Evolutionary conservation across 2,329 filamentous ascomycete species (phyloP).

Genomic region (Septoria petroselini): DNA sequence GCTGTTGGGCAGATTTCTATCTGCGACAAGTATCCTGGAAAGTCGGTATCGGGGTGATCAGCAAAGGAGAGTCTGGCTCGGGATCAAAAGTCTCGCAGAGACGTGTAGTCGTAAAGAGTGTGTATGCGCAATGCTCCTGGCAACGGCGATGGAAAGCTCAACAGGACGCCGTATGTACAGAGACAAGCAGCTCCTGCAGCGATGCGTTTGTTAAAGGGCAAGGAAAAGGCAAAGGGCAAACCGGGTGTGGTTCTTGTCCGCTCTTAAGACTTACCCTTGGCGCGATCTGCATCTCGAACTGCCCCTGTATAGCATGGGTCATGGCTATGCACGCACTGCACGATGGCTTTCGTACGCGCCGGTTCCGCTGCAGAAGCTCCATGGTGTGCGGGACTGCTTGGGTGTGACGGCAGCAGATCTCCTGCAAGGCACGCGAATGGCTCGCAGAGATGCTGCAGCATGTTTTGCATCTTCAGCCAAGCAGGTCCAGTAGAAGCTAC

Average conservation of each 20-base stretch:
- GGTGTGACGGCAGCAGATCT: constrained; percentile 23
- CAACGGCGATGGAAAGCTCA: constrained; percentile 14
- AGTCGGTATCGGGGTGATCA: constrained; percentile 16
- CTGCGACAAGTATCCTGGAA: constrained; percentile 14
- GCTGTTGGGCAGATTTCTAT: constrained; percentile 8
- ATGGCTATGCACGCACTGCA: constrained; percentile 15
- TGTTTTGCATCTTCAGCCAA: constrained; percentile 11
- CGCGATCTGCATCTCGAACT: constrained; percentile 23
- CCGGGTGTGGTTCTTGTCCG: neutral
- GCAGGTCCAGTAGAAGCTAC: constrained; percentile 9
- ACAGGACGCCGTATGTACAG: neutral
- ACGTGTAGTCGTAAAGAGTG: constrained; percentile 17
- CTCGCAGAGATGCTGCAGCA: constrained; percentile 1
- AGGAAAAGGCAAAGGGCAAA: constrained; percentile 2
- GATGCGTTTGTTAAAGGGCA: constrained; percentile 10
- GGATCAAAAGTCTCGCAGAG: constrained; percentile 24
- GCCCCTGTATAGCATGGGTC: constrained; percentile 21
- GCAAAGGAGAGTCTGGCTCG: constrained; percentile 28
- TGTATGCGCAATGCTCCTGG: constrained; percentile 29
- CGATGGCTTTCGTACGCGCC: constrained; percentile 22
- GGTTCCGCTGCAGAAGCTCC: constrained; percentile 19
- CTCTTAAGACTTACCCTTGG: constrained; percentile 28
- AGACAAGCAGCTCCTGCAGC: neutral
- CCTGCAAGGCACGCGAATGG: constrained; percentile 18
- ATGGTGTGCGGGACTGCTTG: constrained; percentile 19